These are phyloP conservation scores for Mycena vitilis DNA, from an alignment of 768 basidiomycete species.

Conservation along the genomic window DNA sequence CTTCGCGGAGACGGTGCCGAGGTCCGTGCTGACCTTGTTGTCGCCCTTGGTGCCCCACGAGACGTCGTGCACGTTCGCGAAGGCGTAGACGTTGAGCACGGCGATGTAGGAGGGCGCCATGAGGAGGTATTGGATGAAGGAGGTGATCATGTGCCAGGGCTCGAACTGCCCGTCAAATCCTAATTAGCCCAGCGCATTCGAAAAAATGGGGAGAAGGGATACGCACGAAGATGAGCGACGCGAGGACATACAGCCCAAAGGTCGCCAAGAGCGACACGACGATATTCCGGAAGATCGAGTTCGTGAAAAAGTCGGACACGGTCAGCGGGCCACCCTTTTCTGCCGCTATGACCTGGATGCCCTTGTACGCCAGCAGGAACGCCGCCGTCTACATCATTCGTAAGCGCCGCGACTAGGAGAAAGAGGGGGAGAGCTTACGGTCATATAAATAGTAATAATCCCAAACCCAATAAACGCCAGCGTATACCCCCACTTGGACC, in stretches of 20 bases:
- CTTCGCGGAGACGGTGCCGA: conserved; percentile 81
- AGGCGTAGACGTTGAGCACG: conserved; percentile 92
- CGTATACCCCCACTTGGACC: conserved; percentile 89
- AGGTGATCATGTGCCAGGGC: conserved; percentile 99
- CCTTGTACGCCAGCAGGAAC: conserved; percentile 86
- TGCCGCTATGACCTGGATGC: conserved; percentile 69
- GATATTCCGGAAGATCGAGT: conserved; percentile 86
- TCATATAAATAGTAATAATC: conserved; percentile 96
- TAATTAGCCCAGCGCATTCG: background rate
- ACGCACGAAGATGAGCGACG: conserved; percentile 87
- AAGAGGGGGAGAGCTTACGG: conserved; percentile 57
- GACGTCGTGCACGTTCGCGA: conserved; percentile 90
- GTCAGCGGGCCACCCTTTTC: conserved; percentile 58
- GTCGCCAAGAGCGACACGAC: conserved; percentile 89
- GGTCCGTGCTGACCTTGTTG: conserved; percentile 85
- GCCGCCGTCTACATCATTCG: conserved; percentile 70
- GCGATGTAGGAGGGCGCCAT: conserved; percentile 95
- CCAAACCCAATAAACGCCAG: conserved; percentile 88
- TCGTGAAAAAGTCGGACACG: conserved; percentile 75
- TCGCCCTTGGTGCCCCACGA: conserved; percentile 98
- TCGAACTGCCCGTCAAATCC: conserved; percentile 70
- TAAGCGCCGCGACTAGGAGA: conserved; percentile 3
- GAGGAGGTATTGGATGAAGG: conserved; percentile 91
- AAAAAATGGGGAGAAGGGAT: background rate
- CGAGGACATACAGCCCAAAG: conserved; percentile 86